Evolutionary conservation across 2,329 filamentous ascomycete genomes (phyloP).

Genomic region (Curvularia sp.): DNA sequence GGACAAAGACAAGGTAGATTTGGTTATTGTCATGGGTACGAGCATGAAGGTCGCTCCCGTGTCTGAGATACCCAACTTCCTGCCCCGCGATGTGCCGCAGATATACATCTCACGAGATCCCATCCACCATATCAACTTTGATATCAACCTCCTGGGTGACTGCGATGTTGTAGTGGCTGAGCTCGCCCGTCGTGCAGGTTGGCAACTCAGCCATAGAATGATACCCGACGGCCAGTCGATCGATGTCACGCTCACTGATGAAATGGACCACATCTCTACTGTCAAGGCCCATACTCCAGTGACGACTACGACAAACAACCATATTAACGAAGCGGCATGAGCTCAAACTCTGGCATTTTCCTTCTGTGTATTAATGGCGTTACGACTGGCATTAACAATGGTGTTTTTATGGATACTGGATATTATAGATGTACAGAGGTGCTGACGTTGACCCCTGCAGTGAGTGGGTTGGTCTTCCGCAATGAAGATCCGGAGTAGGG

Average conservation of each 20-base stretch:
- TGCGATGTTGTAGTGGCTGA: conserved; percentile 91
- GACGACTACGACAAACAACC: conserved; percentile 26
- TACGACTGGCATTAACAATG: conserved; percentile 12
- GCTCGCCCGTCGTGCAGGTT: conserved; percentile 80
- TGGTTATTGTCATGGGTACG: conserved; percentile 95
- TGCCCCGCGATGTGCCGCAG: conserved; percentile 82
- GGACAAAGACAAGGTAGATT: conserved; percentile 80
- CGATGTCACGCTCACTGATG: conserved; percentile 56
- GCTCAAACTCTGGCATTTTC: conserved; percentile 6
- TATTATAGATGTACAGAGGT: conserved; percentile 1
- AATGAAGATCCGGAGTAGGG: background rate
- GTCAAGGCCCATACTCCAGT: conserved; percentile 35
- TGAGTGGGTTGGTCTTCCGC: background rate
- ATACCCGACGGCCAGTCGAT: conserved; percentile 71
- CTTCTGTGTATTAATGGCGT: conserved; percentile 22
- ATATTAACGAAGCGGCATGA: conserved; percentile 19
- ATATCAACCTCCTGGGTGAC: conserved; percentile 94
- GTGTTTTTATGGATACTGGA: conserved; percentile 14
- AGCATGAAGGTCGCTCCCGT: conserved; percentile 96
- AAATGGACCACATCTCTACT: conserved; percentile 40
- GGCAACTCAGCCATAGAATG: conserved; percentile 84
- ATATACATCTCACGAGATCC: conserved; percentile 88
- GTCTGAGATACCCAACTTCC: conserved; percentile 83
- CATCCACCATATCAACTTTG: conserved; percentile 89
- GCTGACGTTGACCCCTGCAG: background rate